Evolutionary conservation across 2,329 filamentous ascomycete genomes (phyloP), one percentile per base, ranked within the genome.

Genomic region (Pyrenophora tritici-repentis): DNA sequence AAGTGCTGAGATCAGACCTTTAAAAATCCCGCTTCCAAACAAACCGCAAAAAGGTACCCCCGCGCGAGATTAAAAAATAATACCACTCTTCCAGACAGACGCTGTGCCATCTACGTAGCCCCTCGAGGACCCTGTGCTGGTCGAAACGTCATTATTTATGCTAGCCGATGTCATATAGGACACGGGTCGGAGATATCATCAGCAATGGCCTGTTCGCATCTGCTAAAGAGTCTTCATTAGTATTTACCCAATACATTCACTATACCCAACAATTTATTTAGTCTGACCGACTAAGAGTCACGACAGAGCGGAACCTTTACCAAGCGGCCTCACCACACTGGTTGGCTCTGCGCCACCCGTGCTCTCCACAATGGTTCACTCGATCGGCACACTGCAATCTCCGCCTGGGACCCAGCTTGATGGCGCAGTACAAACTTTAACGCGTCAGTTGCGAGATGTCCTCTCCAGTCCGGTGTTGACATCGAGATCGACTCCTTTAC

Each of bases 1-100:
- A 51, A 52, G 55, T 49, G 52, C 51, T 47, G 53, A 63, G 53
- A 56, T 63, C 61, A 62, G 57, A 61, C 58, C 56, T 57, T 52
- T 55, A 24, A 24, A 58, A 60, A 17, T 52, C 38, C 14, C 40
- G 26, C 32, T 52, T 41, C 47, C 52, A 47, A 52, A 48, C 22
- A 55, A 47, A 41, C 17, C 31, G 47, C 24, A 16, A 29, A 29
- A 29, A 10, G 10, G 4, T 29, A 12, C 33, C 14, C 37, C 34
- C 37, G 14, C 18, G 33, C 37, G n/a, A 35, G 14, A 41, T 48
- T 17, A 40, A 24, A 24, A 31, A 38, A 24, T 20, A 20, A 38
- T 26, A 26, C 13, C 20, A 32, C 37, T 31, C 42, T 32, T 29
- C 32, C 47, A 49, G 34, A 39, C 40, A 42, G n/a, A 39, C 33